Base-by-base conservation (phyloP, 768 basidiomycete species). In the Rhizopogon salebrosus region DNA sequence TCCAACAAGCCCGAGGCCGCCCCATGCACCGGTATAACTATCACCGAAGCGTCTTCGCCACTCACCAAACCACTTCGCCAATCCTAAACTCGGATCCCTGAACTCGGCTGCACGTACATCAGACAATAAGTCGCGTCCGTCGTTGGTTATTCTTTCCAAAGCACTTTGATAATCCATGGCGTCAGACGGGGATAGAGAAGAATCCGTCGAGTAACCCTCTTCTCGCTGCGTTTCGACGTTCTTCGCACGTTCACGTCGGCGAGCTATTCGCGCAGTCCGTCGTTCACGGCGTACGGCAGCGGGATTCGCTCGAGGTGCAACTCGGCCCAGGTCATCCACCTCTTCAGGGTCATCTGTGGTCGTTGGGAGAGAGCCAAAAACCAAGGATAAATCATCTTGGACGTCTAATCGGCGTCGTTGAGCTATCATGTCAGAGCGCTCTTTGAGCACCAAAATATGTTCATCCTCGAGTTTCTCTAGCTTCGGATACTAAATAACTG, bases 41-140 rank as follows among this genome's bases (percentile, higher is more conserved):
- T 98, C 94, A 5, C 74, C 75, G 59, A 87, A 92, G 56, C 75
- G 77, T 55, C 80, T 75, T 49, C 92, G 75, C 95, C 95, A 98
- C 54, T 74, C 76, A 1, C 75, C 77, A 51, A 86, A 86, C 70
- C 80, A 58, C 64, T 75, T 65, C 45, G 76, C 87, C 66, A 87
- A 80, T 0, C 92, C 93, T 52, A 80, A 76, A 9, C 73, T 75
- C 1, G 94, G 93, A 68, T 95, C 84, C 52, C 75, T 75, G 70
- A 95, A 97, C 57, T 94, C 94, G 42, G 82, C 80, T 11, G 89
- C 90, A 51, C 77, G 76, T 7, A 97, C 94, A 69, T 98, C 95
- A 9, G 80, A 76, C 27, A 95, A 73, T 5, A 97, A 70, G 18
- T 76, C 77, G 53, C 76, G 73, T 7, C 75, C 79, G 23, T 82